Evolutionary conservation across 805 yeast species (phyloP), one percentile per base, ranked within the genome.

Genomic region (Priceomyces medius): DNA sequence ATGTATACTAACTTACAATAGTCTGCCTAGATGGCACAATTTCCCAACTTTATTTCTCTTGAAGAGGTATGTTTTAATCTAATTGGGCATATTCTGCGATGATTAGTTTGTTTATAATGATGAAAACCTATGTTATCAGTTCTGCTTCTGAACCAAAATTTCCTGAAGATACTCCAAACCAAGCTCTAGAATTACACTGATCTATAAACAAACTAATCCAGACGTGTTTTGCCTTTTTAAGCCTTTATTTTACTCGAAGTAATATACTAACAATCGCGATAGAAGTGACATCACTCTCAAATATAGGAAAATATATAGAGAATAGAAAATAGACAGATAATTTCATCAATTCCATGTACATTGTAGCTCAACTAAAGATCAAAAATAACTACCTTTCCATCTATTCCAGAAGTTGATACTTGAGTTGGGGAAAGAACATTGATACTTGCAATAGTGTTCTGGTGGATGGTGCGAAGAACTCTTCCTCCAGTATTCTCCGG

Each of bases 71-170:
- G 34, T 35, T 32, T 16, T 17, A 35, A 19, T 24, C n/a, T 26
- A 31, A 17, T 34, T 27, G 14, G 10, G 31, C n/a, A 26, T 27
- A 13, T 14, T 31, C 29, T 26, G 14, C 5, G 10, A 14, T 5
- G n/a, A 26, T 26, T 10, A 4, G 9, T 20, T 38, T 27, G 40
- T 35, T 54, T 68, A 54, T 53, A 47, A 70, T 81, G 89, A 83
- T 83, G 89, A 83, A 64, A 77, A 66, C 68, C 64, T 54, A 58
- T 57, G 53, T 55, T 63, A 76, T 85, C 96, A 88, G 96, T 88
- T 88, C 96, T 88, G 96, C 96, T 88, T 88, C 96, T 88, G 96
- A 88, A 75, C 77, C 78, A 64, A 73, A 63, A 51, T 46, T 51
- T 63, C 58, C 71, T 80, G 95, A 85, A 85, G 93, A 86, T 76